A percentile compares a stretch with the other conserved stretches of the same genome.
These are phyloP conservation scores for Knufia fluminis DNA, from an alignment of 2,329 filamentous ascomycete species.

Conservation along the genomic window DNA sequence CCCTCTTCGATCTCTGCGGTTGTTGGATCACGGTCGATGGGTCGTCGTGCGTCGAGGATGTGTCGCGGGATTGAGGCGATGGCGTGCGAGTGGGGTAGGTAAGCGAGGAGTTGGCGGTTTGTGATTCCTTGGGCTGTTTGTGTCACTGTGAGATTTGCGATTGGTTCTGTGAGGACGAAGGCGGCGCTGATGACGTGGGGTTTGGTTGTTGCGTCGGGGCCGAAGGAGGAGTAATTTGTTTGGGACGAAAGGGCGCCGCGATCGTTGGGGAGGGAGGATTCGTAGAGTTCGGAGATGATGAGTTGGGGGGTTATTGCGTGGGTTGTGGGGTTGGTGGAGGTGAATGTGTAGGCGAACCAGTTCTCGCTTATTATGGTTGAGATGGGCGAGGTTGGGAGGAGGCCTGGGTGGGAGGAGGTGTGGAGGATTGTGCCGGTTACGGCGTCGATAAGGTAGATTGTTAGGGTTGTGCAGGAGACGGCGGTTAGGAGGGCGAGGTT, in stretches of 20 bases:
- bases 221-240: conserved; percentile 68
- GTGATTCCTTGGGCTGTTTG: conserved; percentile 89
- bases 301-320: conserved; percentile 74
- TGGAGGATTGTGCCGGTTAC: conserved; percentile 74
- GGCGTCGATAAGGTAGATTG: conserved; percentile 73
- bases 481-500: conserved; percentile 72
- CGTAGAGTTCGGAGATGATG: conserved; percentile 79
- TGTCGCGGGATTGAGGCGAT: conserved; percentile 71
- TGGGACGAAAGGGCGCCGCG: conserved; percentile 61
- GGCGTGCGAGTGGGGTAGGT: conserved; percentile 61
- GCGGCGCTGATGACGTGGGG: conserved; percentile 73
- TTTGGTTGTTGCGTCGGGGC: conserved; percentile 52
- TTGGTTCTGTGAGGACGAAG: conserved; percentile 69
- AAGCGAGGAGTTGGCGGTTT: conserved; percentile 69
- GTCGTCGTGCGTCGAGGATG: conserved; percentile 75
- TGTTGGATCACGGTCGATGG: conserved; percentile 74
- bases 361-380: conserved; percentile 80
- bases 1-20: conserved; percentile 75
- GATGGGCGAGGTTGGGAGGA: conserved; percentile 66
- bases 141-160: conserved; percentile 71
- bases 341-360: conserved; percentile 79
- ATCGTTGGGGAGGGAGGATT: conserved; percentile 73
- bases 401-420: conserved; percentile 58
- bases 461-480: conserved; percentile 53
- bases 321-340: conserved; percentile 38